Evolutionary conservation across 2,329 filamentous ascomycete species (phyloP).

Genomic region (Venturia nashicola): DNA sequence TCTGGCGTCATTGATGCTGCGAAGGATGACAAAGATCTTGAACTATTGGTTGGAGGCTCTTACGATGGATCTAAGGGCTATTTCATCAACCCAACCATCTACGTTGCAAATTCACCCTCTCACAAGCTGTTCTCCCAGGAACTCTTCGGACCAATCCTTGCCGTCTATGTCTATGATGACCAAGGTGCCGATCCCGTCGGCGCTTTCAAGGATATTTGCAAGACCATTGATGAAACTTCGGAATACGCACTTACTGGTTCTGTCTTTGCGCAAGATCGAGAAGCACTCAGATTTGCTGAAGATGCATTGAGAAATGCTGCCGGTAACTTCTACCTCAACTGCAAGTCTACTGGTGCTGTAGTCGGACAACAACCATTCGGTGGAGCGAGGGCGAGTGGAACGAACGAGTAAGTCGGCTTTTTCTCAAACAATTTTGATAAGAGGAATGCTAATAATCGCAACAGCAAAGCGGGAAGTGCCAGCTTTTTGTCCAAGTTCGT

Average conservation of each 20-base stretch:
- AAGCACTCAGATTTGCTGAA: slow-evolving; percentile 55
- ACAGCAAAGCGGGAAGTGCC: slow-evolving; percentile 38
- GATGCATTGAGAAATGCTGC: slow-evolving; percentile 59
- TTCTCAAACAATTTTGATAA: not conserved
- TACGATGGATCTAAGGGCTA: slow-evolving; percentile 70
- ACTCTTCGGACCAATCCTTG: slow-evolving; percentile 70
- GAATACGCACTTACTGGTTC: slow-evolving; percentile 71
- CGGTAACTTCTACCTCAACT: slow-evolving; percentile 80
- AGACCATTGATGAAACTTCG: slow-evolving; percentile 56
- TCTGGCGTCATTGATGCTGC: slow-evolving; percentile 64
- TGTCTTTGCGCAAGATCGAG: slow-evolving; percentile 59
- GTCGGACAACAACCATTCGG: slow-evolving; percentile 41
- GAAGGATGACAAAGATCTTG: slow-evolving; percentile 61
- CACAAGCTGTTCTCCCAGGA: slow-evolving; percentile 67
- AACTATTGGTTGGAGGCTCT: slow-evolving; percentile 62
- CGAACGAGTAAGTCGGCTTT: slow-evolving; percentile 30
- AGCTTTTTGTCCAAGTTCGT: slow-evolving; percentile 41
- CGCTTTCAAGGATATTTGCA: slow-evolving; percentile 48
- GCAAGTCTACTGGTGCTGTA: slow-evolving; percentile 51
- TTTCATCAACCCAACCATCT: slow-evolving; percentile 76
- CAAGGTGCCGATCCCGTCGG: slow-evolving; percentile 28
- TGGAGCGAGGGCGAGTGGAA: slow-evolving; percentile 42
- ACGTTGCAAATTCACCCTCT: slow-evolving; percentile 57
- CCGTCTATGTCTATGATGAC: slow-evolving; percentile 69
- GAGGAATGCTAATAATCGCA: not conserved